Evolutionary conservation across 306 rosid genomes (phyloP).

Genomic region (Vigna angularis): DNA sequence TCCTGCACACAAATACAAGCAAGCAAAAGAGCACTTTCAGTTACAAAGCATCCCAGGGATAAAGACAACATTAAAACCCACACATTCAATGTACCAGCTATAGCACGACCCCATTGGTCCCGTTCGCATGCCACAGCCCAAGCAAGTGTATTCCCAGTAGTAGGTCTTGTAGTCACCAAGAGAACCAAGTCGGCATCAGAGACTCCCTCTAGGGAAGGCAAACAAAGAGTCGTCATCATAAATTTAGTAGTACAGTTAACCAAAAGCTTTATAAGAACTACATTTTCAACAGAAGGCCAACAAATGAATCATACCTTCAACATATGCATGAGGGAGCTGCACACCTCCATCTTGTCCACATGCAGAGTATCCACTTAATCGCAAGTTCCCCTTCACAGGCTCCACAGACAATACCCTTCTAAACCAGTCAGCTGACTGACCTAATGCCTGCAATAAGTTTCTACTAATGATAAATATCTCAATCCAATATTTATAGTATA

Average conservation of each 20-base stretch:
- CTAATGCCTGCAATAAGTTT: slow-evolving; percentile 78
- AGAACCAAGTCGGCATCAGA: slow-evolving; percentile 92
- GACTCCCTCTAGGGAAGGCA: slow-evolving; percentile 75
- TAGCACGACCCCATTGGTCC: slow-evolving; percentile 99
- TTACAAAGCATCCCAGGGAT: slow-evolving; percentile 36
- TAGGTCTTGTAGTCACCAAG: slow-evolving; percentile 96
- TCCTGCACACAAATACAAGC: slow-evolving; percentile 52
- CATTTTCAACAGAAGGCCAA: slow-evolving; percentile 26
- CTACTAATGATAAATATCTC: slow-evolving; percentile 41
- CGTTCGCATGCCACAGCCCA: slow-evolving; percentile 99
- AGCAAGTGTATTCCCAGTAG: slow-evolving; percentile 96
- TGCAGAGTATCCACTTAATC: slow-evolving; percentile 97
- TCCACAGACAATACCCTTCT: slow-evolving; percentile 90
- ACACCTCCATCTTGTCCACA: slow-evolving; percentile 99
- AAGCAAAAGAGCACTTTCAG: slow-evolving; percentile 24
- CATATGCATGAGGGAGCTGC: slow-evolving; percentile 90
- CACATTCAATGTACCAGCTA: slow-evolving; percentile 72
- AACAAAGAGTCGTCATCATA: slow-evolving; percentile 28
- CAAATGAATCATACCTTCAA: slow-evolving; percentile 70
- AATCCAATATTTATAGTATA: slow-evolving; percentile 26
- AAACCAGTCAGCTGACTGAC: slow-evolving; percentile 97
- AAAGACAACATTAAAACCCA: slow-evolving; percentile 34
- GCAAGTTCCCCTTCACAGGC: slow-evolving; percentile 94
- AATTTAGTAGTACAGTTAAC: slow-evolving; percentile 23
- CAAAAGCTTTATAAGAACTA: slow-evolving; percentile 21